Evolutionary conservation across 2,329 filamentous ascomycete species (phyloP), one percentile per base, ranked within the genome.

Genomic region (Sporothrix humicola): DNA sequence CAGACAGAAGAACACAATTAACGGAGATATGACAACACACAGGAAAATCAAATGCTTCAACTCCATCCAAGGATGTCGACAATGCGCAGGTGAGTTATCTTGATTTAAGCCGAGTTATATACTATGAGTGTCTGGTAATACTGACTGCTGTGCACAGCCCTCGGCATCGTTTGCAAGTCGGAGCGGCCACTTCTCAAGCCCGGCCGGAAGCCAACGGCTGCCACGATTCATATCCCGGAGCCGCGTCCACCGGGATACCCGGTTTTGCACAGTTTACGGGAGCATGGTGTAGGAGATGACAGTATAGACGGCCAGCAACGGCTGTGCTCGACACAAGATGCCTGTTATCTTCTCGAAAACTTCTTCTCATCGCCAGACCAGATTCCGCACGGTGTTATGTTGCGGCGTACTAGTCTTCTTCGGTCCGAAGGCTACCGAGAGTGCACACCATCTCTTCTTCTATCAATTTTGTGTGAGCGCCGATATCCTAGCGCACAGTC

Each of bases 321-420:
- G 2, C 46, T 69, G 5, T 69, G 65, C 15, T 69, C 65, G 46
- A 52, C 44, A 13, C 42, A 26, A 20, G 65, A 69, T 12, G 65
- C 65, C 44, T 54, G 65, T 20, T 13, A 37, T 15, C n/a, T 69
- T 13, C 20, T 69, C 20, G 65, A 69, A 12, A 69, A 69, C 46
- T 69, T 69, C 46, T 69, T 69, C 65, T 52, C 46, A 20, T 54
- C 46, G 15, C 65, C 46, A 15, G 63, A 68, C 65, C 65, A 69
- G 65, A 54, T 69, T 44, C 65, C 65, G 9, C 65, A 68, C 13
- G 65, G 65, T 6, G 15, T n/a, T 1, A 12, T 69, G 0, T 37
- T 69, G 46, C 65, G 65, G 5, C 15, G 65, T 7, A n/a, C 20
- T 12, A 69, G 65, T 20, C 23, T 69, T 9, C 44, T 37, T 9